Base-by-base conservation (phyloP, 352 stramenopile genomes). In the Globisporangium yorkense region DNA sequence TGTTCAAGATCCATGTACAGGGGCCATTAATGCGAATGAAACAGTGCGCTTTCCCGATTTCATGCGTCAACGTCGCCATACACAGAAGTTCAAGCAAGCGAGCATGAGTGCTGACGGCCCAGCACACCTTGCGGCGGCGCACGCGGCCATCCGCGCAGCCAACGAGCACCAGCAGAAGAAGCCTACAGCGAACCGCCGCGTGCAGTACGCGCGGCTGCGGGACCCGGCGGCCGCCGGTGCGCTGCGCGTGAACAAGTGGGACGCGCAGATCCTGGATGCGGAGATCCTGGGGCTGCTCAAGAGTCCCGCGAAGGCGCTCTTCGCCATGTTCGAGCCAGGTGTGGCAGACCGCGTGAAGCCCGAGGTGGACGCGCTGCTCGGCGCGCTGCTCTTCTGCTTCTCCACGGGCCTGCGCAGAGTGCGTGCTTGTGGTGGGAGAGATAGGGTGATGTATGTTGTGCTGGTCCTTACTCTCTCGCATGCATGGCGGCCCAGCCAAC, bases 191-290 rank as follows among this genome's bases (percentile, higher is more conserved):
- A 35, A 41, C 3, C 48, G 68, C 1, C 69, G 70, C 13, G 64
- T 91, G 2, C 58, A 67, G 16, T 91, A 89, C 52, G 52, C 58
- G 8, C 62, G 62, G 15, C 67, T 88, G n/a, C 67, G 68, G 5
- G 70, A 72, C 37, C 71, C 76, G 15, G 71, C 57, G 16, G 72
- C 64, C 16, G 43, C 43, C 43, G n/a, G 43, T n/a, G 73, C 73
- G 29, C 68, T 88, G 55, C 79, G 81, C 20, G 81, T 93, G 62
- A 94, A 92, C 70, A 94, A 90, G 48, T 92, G 79, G 81, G 81
- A 94, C 68, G 76, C 84, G 40, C 61, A 77, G 46, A 89, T 92
- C 57, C 66, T 94, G n/a, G 81, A 94, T 57, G 70, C 68, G 37
- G 84, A 94, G 65, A 89, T 94, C 62, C 61, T 92, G 15, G 71